These are phyloP conservation scores for Curvularia lunata DNA, from an alignment of 2,329 filamentous ascomycete genomes.

Conservation along the genomic window DNA sequence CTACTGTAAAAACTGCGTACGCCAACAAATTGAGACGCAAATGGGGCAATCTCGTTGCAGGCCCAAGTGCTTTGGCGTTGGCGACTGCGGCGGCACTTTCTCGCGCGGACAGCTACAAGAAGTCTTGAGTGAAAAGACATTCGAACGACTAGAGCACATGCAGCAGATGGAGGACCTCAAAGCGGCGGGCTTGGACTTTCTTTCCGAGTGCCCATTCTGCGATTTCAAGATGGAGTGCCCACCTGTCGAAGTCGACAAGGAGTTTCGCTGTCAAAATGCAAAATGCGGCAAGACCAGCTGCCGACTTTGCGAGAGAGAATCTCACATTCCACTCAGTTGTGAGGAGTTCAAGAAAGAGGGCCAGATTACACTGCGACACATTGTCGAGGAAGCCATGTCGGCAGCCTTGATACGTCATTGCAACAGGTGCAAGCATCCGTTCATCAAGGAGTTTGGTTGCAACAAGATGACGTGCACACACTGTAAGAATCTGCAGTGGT, in stretches of 20 bases:
- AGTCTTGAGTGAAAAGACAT: conserved; percentile 65
- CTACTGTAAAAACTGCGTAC: conserved; percentile 74
- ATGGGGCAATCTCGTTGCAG: conserved; percentile 73
- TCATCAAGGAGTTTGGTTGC: conserved; percentile 79
- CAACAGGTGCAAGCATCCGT: conserved; percentile 73
- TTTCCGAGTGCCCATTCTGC: conserved; percentile 82
- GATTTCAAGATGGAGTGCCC: conserved; percentile 77
- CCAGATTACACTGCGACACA: conserved; percentile 66
- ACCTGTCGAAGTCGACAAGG: conserved; percentile 69
- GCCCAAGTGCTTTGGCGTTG: conserved; percentile 71
- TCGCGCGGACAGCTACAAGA: conserved; percentile 59
- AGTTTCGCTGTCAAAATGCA: conserved; percentile 74
- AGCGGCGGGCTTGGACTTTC: conserved; percentile 72
- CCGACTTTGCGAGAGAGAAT: conserved; percentile 67
- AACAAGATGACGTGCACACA: conserved; percentile 80
- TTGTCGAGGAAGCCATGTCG: conserved; percentile 85
- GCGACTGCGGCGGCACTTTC: conserved; percentile 66
- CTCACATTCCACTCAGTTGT: conserved; percentile 76
- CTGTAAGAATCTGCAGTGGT: conserved; percentile 63
- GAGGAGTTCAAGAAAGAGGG: conserved; percentile 67
- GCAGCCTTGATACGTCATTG: conserved; percentile 77
- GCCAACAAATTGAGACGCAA: conserved; percentile 68
- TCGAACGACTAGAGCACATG: conserved; percentile 69
- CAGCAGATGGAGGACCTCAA: conserved; percentile 74
- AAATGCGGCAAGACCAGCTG: conserved; percentile 64